Base-by-base conservation (phyloP, 495 filamentous ascomycete genomes). In the Trypethelium eluteriae region DNA sequence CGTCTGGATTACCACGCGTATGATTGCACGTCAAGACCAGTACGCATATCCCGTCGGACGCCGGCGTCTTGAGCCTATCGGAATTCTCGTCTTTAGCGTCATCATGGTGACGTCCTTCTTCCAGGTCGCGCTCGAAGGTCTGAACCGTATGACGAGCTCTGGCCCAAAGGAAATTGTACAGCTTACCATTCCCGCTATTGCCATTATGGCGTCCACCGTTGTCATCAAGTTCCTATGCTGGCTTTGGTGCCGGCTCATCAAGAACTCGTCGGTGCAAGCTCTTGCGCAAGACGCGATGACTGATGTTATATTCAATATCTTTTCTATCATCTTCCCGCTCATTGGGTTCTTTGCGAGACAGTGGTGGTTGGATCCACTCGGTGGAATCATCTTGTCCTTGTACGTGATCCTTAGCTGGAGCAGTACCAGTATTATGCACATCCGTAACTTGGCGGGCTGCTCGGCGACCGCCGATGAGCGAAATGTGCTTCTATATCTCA, bases 321-420 rank as follows among this genome's bases (percentile, higher is more conserved):
- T 95, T 71, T 92, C 88, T 67, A 96, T 97, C 69, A 84, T 90
- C 11, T 91, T 91, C 73, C 89, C 89, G 6, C 81, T 91, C n/a
- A 84, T 94, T 46, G 93, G 93, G 2, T 89, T 83, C 70, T 91
- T 90, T 70, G 82, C 84, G n/a, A 74, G 80, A 2, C 79, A 90
- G 34, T 96, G 92, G 92, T 96, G 85, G 82, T 80, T 96, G 14
- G 93, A 97, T 72, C 85, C 91, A 5, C 81, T 93, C 0, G 93
- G 93, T 64, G 93, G 93, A 70, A 75, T 96, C 5, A 64, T 95
- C 32, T 85, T 97, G 32, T 93, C 90, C 0, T 66, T 88, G 11
- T 88, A 90, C 71, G 90, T 97, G 62, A 93, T 97, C 69, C 80
- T 85, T 76, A 92, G 92, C 75, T 97, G 93, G 93, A 84, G 86